Conservation (phyloP, 192 early-diverging fungal species). For the Backusella psychrophila region DNA sequence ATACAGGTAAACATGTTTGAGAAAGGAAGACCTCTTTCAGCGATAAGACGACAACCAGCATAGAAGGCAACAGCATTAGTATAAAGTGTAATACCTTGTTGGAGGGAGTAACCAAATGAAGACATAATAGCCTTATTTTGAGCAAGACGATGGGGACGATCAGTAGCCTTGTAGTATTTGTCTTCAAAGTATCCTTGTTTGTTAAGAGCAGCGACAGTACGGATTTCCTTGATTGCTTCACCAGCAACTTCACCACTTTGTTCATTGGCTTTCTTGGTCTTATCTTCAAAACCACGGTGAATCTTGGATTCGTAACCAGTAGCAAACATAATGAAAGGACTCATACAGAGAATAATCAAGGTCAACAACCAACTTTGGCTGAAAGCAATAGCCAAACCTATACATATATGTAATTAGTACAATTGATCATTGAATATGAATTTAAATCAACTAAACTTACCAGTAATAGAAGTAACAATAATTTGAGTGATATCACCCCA, state of each 20-base stretch:
- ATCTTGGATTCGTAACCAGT: conserved; percentile 52
- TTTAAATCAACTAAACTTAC: conserved; percentile 11
- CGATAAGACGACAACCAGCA: conserved; percentile 63
- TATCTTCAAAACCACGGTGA: conserved; percentile 56
- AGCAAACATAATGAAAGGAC: conserved; percentile 60
- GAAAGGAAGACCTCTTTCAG: conserved; percentile 42
- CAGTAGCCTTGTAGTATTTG: conserved; percentile 60
- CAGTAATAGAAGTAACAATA: conserved; percentile 36
- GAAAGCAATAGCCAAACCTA: conserved; percentile 61
- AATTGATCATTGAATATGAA: conserved; percentile 9
- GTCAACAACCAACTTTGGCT: conserved; percentile 77
- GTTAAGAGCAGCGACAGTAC: conserved; percentile 80
- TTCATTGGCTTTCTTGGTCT: conserved; percentile 78
- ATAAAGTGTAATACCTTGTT: conserved; percentile 69
- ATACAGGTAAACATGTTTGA: conserved; percentile 64
- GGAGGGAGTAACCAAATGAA: conserved; percentile 69
- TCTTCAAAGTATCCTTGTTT: conserved; percentile 68
- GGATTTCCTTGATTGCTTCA: conserved; percentile 82
- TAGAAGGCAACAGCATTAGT: conserved; percentile 76
- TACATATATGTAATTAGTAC: no score
- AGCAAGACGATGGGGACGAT: conserved; percentile 68
- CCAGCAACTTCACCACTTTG: conserved; percentile 74
- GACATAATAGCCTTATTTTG: conserved; percentile 61
- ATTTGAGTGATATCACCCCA: conserved; percentile 34
- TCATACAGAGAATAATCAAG: conserved; percentile 63